Evolutionary conservation across 805 yeast genomes (phyloP).

Genomic region (Candida odintsovae): DNA sequence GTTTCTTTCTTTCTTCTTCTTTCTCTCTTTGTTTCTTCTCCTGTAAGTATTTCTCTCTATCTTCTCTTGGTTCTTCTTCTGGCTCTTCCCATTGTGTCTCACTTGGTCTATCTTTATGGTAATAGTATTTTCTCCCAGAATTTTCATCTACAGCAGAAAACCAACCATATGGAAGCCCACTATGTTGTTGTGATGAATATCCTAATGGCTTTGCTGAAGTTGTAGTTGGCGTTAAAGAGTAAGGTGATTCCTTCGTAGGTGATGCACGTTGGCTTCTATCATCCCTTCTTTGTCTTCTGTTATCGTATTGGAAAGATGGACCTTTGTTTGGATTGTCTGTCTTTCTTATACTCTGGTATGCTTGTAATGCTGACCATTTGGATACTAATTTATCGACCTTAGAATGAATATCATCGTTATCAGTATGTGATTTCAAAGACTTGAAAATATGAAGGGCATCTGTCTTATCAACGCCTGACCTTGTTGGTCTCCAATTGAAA

Average conservation of each 20-base stretch:
- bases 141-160: conserved; percentile 44
- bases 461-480: conserved; percentile 70
- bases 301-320: conserved; percentile 5
- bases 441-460: conserved; percentile 62
- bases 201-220: conserved; percentile 2
- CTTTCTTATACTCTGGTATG: conserved; percentile 85
- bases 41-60: conserved; percentile 2
- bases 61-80: conserved; percentile 11
- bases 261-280: neutral
- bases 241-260: neutral
- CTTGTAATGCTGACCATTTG: conserved; percentile 68
- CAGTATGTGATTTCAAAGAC: conserved; percentile 28
- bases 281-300: conserved; percentile 17
- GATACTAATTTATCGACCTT: conserved; percentile 43
- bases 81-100: conserved; percentile 62
- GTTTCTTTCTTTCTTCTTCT: conserved; percentile 21
- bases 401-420: conserved; percentile 24
- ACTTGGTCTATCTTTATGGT: conserved; percentile 32
- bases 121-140: conserved; percentile 41
- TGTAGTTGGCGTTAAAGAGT: neutral
- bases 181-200: conserved; percentile 29
- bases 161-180: conserved; percentile 36
- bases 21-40: conserved; percentile 26
- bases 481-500: conserved; percentile 56
- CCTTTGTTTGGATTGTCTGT: conserved; percentile 10